Base-by-base conservation (phyloP, 805 yeast genomes). In the Ogataea methanolica region DNA sequence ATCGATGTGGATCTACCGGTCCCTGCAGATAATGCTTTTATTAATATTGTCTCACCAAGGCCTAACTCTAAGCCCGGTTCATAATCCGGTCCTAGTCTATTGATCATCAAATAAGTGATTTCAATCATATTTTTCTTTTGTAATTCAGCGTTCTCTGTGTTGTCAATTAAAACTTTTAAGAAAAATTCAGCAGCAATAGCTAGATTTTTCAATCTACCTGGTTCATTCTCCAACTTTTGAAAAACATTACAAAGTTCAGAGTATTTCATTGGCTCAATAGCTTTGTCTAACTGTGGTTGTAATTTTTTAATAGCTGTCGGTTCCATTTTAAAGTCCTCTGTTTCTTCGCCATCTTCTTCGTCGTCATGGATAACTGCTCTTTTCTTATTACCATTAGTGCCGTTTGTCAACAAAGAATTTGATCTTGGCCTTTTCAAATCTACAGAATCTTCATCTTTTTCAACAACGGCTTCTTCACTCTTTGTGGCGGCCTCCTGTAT, bases 21-120 rank as follows among this genome's bases (percentile, higher is more conserved):
- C 43, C 96, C 80, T 60, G 88, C 96, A 34, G 90, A 82, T 37
- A 94, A 80, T 0, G 98, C 94, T 60, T 91, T 94, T 59, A 91
- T 81, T 26, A 94, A 70, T 11, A 94, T 63, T 2, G 95, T 82
- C 65, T 94, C 99, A 16, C 99, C 99, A 2, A 94, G 74, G 0
- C 99, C 99, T 23, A 94, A 72, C 61, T 94, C 99, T 48, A 92
- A 70, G 31, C 95, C 97, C 0, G 69, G 68, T 61, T 89, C 96
- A 61, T 94, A 94, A 63, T 94, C 99, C 0, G 99, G 99, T 0
- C 97, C 97, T 9, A 91, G 69, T 51, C 92, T 72, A 63, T 92
- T 92, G 62, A 92, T 90, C 67, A 87, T 86, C 16, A 94, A 74
- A 58, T 92, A 94, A 1, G 91, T 85, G 1, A 88, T 82, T 46